These are phyloP conservation scores for Cetraspora pellucida DNA, from an alignment of 192 early-diverging fungal species.

Conservation along the genomic window DNA sequence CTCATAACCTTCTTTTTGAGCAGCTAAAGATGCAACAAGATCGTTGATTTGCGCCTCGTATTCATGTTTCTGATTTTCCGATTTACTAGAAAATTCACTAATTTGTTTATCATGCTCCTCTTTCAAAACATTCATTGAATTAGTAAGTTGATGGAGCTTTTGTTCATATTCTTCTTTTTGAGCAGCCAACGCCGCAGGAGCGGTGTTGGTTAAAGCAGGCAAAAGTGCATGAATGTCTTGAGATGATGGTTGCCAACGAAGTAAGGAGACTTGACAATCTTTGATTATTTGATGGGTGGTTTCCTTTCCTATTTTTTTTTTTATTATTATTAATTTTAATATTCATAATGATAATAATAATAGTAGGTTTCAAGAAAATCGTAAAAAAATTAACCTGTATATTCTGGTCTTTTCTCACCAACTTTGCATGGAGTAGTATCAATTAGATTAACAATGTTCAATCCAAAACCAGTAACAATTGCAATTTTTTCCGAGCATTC, in stretches of 20 bases:
- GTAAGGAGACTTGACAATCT: constrained; percentile 32
- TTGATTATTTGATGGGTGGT: constrained; percentile 13
- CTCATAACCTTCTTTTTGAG: constrained; percentile 26
- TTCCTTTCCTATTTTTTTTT: neutral
- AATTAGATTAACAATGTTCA: constrained; percentile 23
- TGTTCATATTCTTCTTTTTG: constrained; percentile 36
- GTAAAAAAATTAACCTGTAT: neutral
- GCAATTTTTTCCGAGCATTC: constrained; percentile 47
- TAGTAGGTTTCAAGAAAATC: too few species aligned
- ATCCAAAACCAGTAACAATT: constrained; percentile 45
- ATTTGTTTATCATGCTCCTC: constrained; percentile 13
- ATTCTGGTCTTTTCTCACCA: neutral
- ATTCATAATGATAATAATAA: neutral
- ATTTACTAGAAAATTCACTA: neutral
- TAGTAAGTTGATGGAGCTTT: constrained; percentile 9
- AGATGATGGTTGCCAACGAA: constrained; percentile 28
- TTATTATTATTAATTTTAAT: neutral
- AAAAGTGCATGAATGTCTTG: constrained; percentile 15
- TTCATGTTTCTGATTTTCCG: constrained; percentile 11
- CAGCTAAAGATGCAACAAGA: neutral
- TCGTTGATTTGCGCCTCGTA: constrained; percentile 14
- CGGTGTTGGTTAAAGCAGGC: constrained; percentile 31
- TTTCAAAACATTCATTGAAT: constrained; percentile 1
- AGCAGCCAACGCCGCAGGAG: constrained; percentile 22
- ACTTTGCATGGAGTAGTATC: neutral